phyloP scores from a whole-genome alignment of 768 basidiomycete genomes.

The Ramaria rubella region DNA sequence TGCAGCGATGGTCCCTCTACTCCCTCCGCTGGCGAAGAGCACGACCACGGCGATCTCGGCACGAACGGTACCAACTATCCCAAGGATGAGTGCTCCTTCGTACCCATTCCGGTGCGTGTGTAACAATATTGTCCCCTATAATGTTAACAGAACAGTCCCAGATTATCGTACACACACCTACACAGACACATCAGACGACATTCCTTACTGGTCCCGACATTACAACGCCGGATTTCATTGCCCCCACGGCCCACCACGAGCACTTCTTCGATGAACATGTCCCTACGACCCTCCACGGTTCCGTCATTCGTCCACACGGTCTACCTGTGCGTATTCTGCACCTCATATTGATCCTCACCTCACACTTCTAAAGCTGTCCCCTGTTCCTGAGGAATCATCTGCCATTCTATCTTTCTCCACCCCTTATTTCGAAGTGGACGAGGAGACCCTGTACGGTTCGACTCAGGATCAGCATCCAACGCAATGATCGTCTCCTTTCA shows the following conservation, averaged over 20 bases:
- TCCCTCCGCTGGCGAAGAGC: not conserved
- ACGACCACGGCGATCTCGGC: not conserved
- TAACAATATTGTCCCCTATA: not conserved
- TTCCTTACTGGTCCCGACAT: not conserved
- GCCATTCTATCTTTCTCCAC: not conserved
- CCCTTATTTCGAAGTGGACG: conserved; percentile 9
- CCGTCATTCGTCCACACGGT: conserved; percentile 9
- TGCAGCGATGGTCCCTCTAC: not conserved
- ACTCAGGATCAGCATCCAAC: not conserved
- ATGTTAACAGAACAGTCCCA: not conserved
- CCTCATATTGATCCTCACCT: not conserved
- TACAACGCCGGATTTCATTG: not conserved
- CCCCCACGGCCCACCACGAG: not conserved
- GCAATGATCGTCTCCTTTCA: not conserved
- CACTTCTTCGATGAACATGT: not conserved
- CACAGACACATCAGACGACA: conserved; percentile 1
- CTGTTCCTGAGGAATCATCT: conserved; percentile 8
- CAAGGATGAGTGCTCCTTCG: not conserved
- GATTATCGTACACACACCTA: not conserved
- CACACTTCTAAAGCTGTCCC: not conserved
- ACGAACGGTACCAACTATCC: not conserved
- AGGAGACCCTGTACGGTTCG: not conserved
- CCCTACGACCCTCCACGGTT: not conserved
- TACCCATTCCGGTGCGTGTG: not conserved
- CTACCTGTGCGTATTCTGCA: conserved; percentile 1